Evolutionary conservation across 441 rosid species (phyloP).

Genomic region (Metrosideros polymorpha): DNA sequence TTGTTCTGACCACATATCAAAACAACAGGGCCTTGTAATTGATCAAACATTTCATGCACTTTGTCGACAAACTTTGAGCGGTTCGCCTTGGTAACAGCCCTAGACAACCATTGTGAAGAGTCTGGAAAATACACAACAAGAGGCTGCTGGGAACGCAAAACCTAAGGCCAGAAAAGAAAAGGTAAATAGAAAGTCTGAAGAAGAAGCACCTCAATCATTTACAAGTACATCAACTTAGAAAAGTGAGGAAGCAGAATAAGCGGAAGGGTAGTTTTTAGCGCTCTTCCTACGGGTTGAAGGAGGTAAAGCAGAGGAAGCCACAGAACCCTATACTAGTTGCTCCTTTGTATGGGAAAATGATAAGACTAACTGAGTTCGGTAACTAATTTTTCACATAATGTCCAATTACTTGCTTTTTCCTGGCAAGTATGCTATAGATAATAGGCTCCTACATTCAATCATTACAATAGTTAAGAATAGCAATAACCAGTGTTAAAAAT

Average conservation of each 20-base stretch:
- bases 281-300: neutral
- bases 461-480: neutral
- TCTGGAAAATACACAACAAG: constrained; percentile 89
- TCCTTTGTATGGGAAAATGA: neutral
- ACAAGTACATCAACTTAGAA: neutral
- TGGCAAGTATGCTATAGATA: neutral
- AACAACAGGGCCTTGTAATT: constrained; percentile 72
- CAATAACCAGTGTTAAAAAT: neutral
- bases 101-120: constrained; percentile 85
- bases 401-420: neutral
- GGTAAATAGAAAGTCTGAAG: neutral
- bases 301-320: neutral
- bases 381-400: neutral
- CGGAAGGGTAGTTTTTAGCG: neutral
- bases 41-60: constrained; percentile 64
- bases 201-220: neutral
- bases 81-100: constrained; percentile 72
- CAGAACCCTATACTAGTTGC: neutral
- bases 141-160: constrained; percentile 64
- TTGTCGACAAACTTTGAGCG: constrained; percentile 54
- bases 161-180: constrained; percentile 41
- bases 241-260: neutral
- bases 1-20: constrained; percentile 91
- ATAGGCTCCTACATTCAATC: neutral
- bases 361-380: neutral